Conservation (phyloP, 1,139 yeast genomes). For the Yamadazyma epiphylla region DNA sequence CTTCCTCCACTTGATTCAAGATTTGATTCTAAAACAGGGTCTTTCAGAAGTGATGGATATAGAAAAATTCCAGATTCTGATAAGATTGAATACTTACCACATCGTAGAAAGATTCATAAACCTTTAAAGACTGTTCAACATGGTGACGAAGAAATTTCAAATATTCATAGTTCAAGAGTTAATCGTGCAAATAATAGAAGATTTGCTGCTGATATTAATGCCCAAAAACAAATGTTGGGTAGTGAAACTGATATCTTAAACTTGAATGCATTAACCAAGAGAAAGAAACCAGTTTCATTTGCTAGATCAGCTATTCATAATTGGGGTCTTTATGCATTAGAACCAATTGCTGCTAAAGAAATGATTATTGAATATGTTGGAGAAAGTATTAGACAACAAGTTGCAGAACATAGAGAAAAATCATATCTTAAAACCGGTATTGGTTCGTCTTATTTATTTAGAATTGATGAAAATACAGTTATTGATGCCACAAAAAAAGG, state of each 20-base stretch:
- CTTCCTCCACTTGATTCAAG: conserved; percentile 24
- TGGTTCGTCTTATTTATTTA: conserved; percentile 88
- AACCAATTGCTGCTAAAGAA: conserved; percentile 90
- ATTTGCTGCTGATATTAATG: conserved; percentile 85
- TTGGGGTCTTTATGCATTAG: conserved; percentile 96
- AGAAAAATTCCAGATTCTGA: conserved; percentile 67
- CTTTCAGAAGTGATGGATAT: conserved; percentile 75
- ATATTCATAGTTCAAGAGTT: conserved; percentile 68
- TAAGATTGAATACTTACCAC: conserved; percentile 77
- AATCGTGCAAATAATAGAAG: conserved; percentile 88
- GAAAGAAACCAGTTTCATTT: conserved; percentile 91
- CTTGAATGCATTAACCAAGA: conserved; percentile 73
- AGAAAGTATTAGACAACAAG: conserved; percentile 88
- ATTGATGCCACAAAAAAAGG: conserved; percentile 98
- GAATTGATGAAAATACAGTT: conserved; percentile 92
- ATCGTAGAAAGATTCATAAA: conserved; percentile 53
- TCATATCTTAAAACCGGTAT: conserved; percentile 86
- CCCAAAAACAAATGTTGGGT: conserved; percentile 73
- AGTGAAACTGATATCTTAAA: conserved; percentile 79
- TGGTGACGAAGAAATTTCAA: conserved; percentile 44
- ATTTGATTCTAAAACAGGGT: conserved; percentile 50
- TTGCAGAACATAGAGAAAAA: conserved; percentile 89
- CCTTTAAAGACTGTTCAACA: conserved; percentile 56
- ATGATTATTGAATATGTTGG: conserved; percentile 99
- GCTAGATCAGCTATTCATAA: conserved; percentile 96